Evolutionary conservation across 352 stramenopile species (phyloP).

Genomic region (Discostella stelligera): DNA sequence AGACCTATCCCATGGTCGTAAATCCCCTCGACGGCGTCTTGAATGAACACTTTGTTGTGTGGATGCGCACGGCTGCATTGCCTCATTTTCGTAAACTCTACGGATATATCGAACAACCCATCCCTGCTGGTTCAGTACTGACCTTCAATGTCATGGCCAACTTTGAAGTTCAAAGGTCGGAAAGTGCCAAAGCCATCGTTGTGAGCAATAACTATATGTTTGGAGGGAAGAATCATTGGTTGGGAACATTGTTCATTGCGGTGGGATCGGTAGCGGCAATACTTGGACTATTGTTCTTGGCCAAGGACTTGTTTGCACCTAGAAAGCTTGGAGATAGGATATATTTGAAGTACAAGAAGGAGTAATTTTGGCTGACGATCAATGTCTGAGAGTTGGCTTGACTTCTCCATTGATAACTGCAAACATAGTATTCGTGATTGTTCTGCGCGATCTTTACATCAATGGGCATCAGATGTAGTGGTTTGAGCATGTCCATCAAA

Average conservation of each 20-base stretch:
- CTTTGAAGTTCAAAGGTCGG: conserved; percentile 93
- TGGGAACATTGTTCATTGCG: conserved; percentile 94
- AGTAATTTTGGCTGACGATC: conserved; percentile 54
- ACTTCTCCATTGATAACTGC: neutral
- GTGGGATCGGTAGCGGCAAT: conserved; percentile 92
- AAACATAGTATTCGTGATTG: neutral
- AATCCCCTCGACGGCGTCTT: conserved; percentile 88
- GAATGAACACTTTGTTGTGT: conserved; percentile 99
- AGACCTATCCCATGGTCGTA: conserved; percentile 85
- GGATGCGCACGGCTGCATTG: conserved; percentile 98
- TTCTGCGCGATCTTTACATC: neutral
- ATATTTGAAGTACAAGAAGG: conserved; percentile 96
- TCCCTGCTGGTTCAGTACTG: conserved; percentile 87
- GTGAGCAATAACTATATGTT: conserved; percentile 95
- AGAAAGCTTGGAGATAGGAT: conserved; percentile 92
- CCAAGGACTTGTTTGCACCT: conserved; percentile 93
- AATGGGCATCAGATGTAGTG: neutral
- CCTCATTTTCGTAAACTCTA: conserved; percentile 99
- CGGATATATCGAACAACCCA: conserved; percentile 92
- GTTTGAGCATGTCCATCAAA: conserved; percentile 1
- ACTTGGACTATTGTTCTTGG: conserved; percentile 92
- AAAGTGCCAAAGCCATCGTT: conserved; percentile 95
- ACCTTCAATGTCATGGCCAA: conserved; percentile 93
- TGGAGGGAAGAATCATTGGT: conserved; percentile 94
- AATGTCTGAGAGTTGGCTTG: neutral